A percentile compares a stretch with the other conserved stretches of the same genome.
phyloP scores from a whole-genome alignment of 176 grass and related monocot species.

The Luzula sylvatica region DNA sequence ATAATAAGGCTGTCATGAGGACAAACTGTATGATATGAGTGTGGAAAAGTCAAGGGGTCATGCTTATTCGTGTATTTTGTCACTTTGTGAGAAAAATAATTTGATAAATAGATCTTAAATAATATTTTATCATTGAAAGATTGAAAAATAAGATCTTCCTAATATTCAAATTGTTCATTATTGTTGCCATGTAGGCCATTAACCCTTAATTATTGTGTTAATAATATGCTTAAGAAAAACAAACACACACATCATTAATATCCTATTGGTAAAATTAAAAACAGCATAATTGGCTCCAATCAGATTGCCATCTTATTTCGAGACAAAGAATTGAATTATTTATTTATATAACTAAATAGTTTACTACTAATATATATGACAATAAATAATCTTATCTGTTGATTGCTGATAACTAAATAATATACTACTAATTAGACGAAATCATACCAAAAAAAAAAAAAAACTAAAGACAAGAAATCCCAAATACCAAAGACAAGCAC shows the following conservation, averaged over 20 bases:
- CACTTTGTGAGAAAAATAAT: background rate
- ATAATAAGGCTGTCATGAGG: too few species aligned
- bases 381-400: too few species aligned
- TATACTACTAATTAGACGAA: background rate
- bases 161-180: background rate
- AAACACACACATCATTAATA: background rate
- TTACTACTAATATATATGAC: too few species aligned
- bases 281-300: background rate
- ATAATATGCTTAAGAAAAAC: conserved; percentile 2
- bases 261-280: background rate
- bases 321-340: too few species aligned
- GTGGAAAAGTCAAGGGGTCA: too few species aligned
- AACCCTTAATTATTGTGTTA: background rate
- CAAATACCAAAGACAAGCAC: background rate
- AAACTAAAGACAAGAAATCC: background rate
- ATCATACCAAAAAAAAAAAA: background rate
- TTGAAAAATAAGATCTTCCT: background rate
- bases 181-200: background rate
- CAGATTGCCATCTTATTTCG: too few species aligned
- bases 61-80: too few species aligned
- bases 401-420: too few species aligned
- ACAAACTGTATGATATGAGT: too few species aligned
- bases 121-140: too few species aligned
- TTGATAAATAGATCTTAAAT: too few species aligned
- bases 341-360: too few species aligned